phyloP scores from a whole-genome alignment of 306 rosid species.

The Dryas drummondii region DNA sequence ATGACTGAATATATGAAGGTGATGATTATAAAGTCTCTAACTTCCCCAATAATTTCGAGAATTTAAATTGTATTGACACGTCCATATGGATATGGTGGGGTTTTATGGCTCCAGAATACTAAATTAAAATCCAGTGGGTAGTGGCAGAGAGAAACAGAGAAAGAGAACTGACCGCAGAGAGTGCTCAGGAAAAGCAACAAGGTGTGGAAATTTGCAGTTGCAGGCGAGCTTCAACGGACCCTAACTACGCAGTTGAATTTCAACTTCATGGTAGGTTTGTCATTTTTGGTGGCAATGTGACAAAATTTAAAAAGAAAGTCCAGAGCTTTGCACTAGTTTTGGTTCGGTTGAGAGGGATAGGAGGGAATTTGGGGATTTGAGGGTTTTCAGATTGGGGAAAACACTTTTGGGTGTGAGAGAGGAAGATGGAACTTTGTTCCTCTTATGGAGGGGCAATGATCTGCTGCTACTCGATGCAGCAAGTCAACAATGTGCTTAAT shows the following conservation, averaged over 20 bases:
- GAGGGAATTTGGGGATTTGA: slow-evolving; percentile 9
- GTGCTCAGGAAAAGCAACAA: not conserved
- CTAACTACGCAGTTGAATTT: not conserved
- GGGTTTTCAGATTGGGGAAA: slow-evolving; percentile 13
- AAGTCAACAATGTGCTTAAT: no score
- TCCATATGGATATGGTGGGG: not conserved
- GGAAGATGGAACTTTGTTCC: slow-evolving; percentile 2
- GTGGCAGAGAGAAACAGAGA: not conserved
- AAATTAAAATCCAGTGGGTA: not conserved
- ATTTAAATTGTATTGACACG: not conserved
- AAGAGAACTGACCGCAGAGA: not conserved
- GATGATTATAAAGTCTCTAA: not conserved
- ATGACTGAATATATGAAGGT: not conserved
- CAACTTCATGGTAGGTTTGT: not conserved
- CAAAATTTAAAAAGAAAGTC: not conserved
- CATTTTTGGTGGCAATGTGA: not conserved
- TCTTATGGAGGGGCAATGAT: not conserved
- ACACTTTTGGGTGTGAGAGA: slow-evolving; percentile 12
- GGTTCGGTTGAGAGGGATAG: not conserved
- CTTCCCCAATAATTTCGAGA: not conserved
- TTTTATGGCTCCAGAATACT: not conserved
- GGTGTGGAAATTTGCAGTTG: not conserved
- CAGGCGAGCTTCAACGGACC: slow-evolving; percentile 8
- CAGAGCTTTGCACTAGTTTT: not conserved
- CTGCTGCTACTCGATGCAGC: slow-evolving; percentile 1